Conservation (phyloP, 108 stramenopile species). For the Stephanodiscus triporus region DNA sequence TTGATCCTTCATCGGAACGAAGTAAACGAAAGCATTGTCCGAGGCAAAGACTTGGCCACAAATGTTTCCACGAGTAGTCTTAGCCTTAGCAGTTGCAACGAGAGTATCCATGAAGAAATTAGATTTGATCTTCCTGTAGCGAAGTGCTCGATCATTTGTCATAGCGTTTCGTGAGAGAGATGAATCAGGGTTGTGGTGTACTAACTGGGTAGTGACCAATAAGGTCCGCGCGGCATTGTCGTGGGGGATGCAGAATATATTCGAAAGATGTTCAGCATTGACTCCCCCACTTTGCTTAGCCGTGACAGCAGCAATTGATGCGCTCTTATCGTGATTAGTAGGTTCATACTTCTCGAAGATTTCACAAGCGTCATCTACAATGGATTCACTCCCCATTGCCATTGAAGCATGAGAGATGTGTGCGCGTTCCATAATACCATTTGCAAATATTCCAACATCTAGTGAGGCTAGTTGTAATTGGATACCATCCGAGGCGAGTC, state of each 20-base stretch:
- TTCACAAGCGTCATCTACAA: too few species aligned
- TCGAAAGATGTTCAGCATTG: constrained; percentile 34
- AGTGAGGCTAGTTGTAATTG: neutral
- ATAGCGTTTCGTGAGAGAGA: too few species aligned
- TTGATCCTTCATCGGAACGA: too few species aligned
- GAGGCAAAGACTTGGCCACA: too few species aligned
- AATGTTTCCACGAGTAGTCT: too few species aligned
- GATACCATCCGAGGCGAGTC: neutral
- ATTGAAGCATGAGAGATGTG: too few species aligned
- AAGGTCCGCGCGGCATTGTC: constrained; percentile 33
- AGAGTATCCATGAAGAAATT: too few species aligned
- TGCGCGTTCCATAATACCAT: neutral
- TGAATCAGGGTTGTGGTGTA: neutral
- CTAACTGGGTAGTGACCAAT: constrained; percentile 27
- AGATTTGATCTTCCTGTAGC: too few species aligned
- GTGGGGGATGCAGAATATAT: constrained; percentile 44
- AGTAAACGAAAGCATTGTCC: too few species aligned
- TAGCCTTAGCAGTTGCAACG: constrained; percentile 21
- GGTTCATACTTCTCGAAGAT: too few species aligned
- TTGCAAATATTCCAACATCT: neutral
- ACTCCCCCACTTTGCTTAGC: constrained; percentile 26
- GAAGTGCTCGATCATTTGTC: too few species aligned
- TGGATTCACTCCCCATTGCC: constrained; percentile 5
- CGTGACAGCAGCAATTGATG: neutral
- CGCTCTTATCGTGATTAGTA: neutral